A percentile compares a stretch with the other conserved stretches of the same genome.
These are phyloP conservation scores for Goniomonas avonlea DNA, from an alignment of 78 protist genomes.

Conservation along the genomic window DNA sequence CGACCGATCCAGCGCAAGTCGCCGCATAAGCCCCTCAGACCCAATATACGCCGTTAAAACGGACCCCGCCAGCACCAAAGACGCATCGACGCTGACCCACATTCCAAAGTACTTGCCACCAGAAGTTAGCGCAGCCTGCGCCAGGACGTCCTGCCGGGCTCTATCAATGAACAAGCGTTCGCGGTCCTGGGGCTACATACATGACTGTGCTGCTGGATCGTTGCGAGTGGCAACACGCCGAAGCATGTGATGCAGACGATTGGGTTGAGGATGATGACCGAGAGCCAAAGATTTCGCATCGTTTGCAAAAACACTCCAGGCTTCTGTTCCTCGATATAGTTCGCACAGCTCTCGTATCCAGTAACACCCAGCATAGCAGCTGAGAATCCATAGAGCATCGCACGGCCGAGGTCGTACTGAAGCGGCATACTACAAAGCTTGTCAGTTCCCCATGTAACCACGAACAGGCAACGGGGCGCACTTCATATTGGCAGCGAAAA, in stretches of 20 bases:
- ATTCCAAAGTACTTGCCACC: conserved; percentile 16
- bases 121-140: neutral
- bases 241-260: conserved; percentile 41
- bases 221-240: conserved; percentile 15
- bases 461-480: too few relatives aligned
- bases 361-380: conserved; percentile 76
- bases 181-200: too few relatives aligned
- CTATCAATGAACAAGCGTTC: neutral
- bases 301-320: conserved; percentile 73
- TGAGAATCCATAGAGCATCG: conserved; percentile 68
- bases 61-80: neutral
- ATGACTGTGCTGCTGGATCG: too few relatives aligned
- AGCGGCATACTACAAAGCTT: conserved; percentile 9
- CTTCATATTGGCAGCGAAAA: neutral
- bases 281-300: conserved; percentile 67
- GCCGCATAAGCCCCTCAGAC: conserved; percentile 57
- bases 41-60: conserved; percentile 46
- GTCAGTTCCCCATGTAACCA: too few relatives aligned
- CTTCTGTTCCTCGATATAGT: conserved; percentile 73
- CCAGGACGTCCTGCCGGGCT: too few relatives aligned
- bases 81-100: conserved; percentile 3
- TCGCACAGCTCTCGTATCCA: conserved; percentile 78
- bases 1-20: conserved; percentile 74
- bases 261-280: conserved; percentile 59
- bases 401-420: conserved; percentile 26